These are phyloP conservation scores for Karstenula rhodostoma DNA, from an alignment of 2,329 filamentous ascomycete species.

Conservation along the genomic window DNA sequence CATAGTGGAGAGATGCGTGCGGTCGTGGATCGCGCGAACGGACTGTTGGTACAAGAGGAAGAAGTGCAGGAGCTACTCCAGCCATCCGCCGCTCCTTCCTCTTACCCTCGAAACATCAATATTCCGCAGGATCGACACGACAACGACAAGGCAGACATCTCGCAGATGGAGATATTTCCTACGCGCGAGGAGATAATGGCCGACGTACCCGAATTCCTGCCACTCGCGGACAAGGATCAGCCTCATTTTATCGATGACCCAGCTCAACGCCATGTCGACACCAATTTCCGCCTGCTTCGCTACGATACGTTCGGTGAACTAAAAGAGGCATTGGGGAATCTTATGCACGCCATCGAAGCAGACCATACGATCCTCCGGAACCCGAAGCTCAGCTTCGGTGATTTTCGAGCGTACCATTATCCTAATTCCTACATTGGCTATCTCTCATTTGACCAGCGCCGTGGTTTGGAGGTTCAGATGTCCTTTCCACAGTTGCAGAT, in stretches of 20 bases:
- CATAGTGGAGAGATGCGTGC: constrained; percentile 23
- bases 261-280: constrained; percentile 43
- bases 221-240: constrained; percentile 37
- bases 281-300: constrained; percentile 42
- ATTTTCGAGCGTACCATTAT: constrained; percentile 33
- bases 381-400: constrained; percentile 24
- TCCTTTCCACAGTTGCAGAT: constrained; percentile 31
- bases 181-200: constrained; percentile 45
- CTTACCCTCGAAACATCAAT: constrained; percentile 34
- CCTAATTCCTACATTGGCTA: constrained; percentile 26
- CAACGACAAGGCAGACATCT: constrained; percentile 45
- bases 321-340: constrained; percentile 31
- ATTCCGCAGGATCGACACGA: constrained; percentile 38
- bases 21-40: constrained; percentile 26
- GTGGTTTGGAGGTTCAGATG: constrained; percentile 21
- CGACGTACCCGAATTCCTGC: constrained; percentile 50
- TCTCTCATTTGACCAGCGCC: constrained; percentile 15
- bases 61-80: neutral
- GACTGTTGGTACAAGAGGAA: constrained; percentile 19
- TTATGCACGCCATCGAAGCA: constrained; percentile 26
- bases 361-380: constrained; percentile 14
- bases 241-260: constrained; percentile 34
- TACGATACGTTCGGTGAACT: constrained; percentile 45
- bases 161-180: constrained; percentile 41
- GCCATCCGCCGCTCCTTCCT: constrained; percentile 13